Conservation (phyloP, 371 early-diverging fungal genomes). For the Mucor velutinosus region DNA sequence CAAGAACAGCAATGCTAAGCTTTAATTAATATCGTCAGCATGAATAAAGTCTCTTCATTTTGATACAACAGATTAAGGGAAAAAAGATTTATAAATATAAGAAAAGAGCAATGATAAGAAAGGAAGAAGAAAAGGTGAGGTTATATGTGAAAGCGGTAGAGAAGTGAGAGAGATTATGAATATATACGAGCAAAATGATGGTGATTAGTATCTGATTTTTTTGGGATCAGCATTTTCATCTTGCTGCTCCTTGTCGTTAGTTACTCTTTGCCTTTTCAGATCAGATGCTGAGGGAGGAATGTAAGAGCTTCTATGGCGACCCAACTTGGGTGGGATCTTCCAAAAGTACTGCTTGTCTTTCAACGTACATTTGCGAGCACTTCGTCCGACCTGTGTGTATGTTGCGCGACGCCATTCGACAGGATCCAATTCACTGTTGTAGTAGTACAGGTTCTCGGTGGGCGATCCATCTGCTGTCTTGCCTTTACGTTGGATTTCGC, state of each 20-base stretch:
- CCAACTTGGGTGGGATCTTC: conserved; percentile 67
- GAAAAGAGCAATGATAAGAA: conserved; percentile 2
- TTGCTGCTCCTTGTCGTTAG: not conserved
- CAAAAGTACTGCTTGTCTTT: conserved; percentile 72
- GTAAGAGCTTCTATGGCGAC: conserved; percentile 52
- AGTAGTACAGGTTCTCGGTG: conserved; percentile 62
- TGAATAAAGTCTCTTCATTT: not conserved
- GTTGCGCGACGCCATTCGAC: conserved; percentile 57
- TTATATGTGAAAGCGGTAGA: not conserved
- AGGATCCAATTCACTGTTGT: conserved; percentile 61
- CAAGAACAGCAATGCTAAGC: conserved; percentile 14
- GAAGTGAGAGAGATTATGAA: not conserved
- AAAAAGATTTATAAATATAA: not conserved
- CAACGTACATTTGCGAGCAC: conserved; percentile 67
- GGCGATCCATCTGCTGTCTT: conserved; percentile 69
- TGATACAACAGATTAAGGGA: too few species aligned
- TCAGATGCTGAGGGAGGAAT: conserved; percentile 47
- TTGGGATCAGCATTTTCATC: conserved; percentile 20
- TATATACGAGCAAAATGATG: not conserved
- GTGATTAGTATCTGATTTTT: conserved; percentile 13
- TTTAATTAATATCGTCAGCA: conserved; percentile 1
- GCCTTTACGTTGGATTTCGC: conserved; percentile 65
- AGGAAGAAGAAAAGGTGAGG: not conserved
- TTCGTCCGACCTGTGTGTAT: conserved; percentile 60
- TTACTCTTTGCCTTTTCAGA: conserved; percentile 9